phyloP scores from a whole-genome alignment of 352 stramenopile genomes.

The Globisporangium radiosum region DNA sequence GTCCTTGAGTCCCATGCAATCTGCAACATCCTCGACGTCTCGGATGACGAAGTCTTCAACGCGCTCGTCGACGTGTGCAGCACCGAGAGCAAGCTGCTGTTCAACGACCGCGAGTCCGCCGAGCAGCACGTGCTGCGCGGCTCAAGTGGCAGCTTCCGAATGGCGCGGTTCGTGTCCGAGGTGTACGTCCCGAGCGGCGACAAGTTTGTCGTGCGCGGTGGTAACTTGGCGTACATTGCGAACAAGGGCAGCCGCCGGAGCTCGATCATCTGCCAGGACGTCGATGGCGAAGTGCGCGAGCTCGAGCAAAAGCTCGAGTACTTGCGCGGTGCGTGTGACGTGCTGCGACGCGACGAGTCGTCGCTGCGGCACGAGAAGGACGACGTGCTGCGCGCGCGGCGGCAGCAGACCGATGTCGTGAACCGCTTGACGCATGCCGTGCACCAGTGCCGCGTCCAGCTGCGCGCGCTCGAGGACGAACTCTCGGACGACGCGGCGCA shows the following conservation, averaged over 20 bases:
- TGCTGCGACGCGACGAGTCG: conserved; percentile 47
- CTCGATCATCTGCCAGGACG: conserved; percentile 69
- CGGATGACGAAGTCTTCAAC: conserved; percentile 76
- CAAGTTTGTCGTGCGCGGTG: conserved; percentile 69
- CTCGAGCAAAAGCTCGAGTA: conserved; percentile 44
- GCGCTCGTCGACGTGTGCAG: conserved; percentile 71
- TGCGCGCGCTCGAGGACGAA: conserved; percentile 65
- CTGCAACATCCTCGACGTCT: conserved; percentile 71
- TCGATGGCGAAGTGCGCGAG: conserved; percentile 57
- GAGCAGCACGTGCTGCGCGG: conserved; percentile 51
- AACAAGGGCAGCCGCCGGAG: conserved; percentile 59
- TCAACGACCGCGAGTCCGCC: conserved; percentile 46
- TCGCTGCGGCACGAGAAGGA: conserved; percentile 39
- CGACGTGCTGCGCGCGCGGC: conserved; percentile 29
- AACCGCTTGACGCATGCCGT: conserved; percentile 47
- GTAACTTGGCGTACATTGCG: conserved; percentile 77
- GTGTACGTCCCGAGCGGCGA: conserved; percentile 65
- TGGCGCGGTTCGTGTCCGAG: conserved; percentile 60
- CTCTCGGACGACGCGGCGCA: conserved; percentile 55
- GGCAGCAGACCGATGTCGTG: conserved; percentile 43
- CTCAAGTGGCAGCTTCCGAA: conserved; percentile 48
- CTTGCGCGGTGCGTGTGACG: conserved; percentile 36
- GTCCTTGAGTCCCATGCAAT: conserved; percentile 51
- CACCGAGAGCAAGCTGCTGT: conserved; percentile 71
- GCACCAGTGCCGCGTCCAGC: conserved; percentile 48